Evolutionary conservation across 495 filamentous ascomycete genomes (phyloP), one percentile per base, ranked within the genome.

Genomic region (Mycothermus thermophilus): DNA sequence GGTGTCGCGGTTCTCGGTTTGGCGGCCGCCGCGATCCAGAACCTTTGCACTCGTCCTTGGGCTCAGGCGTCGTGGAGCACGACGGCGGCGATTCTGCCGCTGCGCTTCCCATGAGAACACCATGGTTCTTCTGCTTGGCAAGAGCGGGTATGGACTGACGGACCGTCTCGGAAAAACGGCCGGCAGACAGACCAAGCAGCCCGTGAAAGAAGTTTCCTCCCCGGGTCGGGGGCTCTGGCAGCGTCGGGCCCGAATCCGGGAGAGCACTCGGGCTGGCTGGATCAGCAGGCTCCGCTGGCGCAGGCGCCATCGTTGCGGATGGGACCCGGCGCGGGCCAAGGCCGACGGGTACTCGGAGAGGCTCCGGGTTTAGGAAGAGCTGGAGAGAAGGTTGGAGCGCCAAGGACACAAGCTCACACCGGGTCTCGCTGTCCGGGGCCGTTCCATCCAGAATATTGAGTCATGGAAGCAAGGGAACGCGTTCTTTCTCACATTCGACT

Each of bases 71-170:
- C 17, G 18, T 20, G 14, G 17, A 25, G 6, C 19, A 17, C 28
- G 34, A 2, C 12, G 17, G 10, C 27, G 24, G 16, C 13, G 20
- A 27, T 32, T 14, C 8, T 25, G 28, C 19, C 11, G 30, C n/a
- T 30, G 11, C 16, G 4, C 23, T n/a, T 5, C 20, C 18, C 23
- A 8, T 11, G 26, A 12, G 19, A 11, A 14, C 19, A 9, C 23
- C 20, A 11, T 34, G 12, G 22, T 10, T 16, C 23, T 25, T 5
- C 30, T 25, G 27, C 17, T 37, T 32, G 5, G 45, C 30, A 14
- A 44, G 27, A 9, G 45, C 38, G 1, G 41, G 36, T 27, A 49
- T 35, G 8, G 46, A 49, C 25, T 40, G 42, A 15, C 43, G 32
- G 9, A 50, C 43, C 19, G 37, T 33, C 25, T 43, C 28, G 34